Evolutionary conservation across 2,329 filamentous ascomycete genomes (phyloP).

Genomic region (Cytospora paraplurivora): DNA sequence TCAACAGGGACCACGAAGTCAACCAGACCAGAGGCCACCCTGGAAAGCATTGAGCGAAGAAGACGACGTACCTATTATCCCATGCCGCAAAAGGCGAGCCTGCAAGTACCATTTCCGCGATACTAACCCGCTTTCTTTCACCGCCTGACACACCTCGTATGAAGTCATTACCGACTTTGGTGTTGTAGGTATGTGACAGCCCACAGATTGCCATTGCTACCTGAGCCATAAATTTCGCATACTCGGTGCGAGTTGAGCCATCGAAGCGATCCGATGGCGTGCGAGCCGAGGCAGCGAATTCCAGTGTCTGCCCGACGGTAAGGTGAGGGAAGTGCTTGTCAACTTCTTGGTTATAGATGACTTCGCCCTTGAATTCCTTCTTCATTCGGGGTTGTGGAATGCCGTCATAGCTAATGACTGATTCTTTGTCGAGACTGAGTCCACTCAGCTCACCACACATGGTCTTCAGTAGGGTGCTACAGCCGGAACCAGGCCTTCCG

Average conservation of each 20-base stretch:
- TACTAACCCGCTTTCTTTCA: conserved; percentile 77
- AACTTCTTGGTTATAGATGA: conserved; percentile 75
- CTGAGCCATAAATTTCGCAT: conserved; percentile 62
- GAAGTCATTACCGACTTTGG: conserved; percentile 74
- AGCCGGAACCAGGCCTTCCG: conserved; percentile 66
- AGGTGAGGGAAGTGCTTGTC: conserved; percentile 79
- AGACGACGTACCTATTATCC: conserved; percentile 61
- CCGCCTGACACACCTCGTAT: conserved; percentile 72
- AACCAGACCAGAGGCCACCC: background rate
- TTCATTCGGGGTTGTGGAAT: conserved; percentile 56
- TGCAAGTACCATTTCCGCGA: conserved; percentile 75
- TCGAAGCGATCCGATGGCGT: conserved; percentile 67
- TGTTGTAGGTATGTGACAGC: conserved; percentile 70
- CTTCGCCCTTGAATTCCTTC: conserved; percentile 64
- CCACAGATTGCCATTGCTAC: conserved; percentile 73
- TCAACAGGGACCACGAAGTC: background rate
- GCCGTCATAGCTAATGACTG: conserved; percentile 64
- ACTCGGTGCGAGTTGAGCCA: conserved; percentile 62
- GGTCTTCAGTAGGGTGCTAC: conserved; percentile 65
- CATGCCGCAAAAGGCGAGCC: conserved; percentile 59
- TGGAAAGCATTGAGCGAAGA: background rate
- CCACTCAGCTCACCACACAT: conserved; percentile 63
- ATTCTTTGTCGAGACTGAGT: conserved; percentile 52
- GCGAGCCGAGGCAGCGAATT: conserved; percentile 70
- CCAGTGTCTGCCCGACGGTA: conserved; percentile 72